These are phyloP conservation scores for Sungouiella blattae DNA, from an alignment of 805 yeast genomes.

Conservation along the genomic window DNA sequence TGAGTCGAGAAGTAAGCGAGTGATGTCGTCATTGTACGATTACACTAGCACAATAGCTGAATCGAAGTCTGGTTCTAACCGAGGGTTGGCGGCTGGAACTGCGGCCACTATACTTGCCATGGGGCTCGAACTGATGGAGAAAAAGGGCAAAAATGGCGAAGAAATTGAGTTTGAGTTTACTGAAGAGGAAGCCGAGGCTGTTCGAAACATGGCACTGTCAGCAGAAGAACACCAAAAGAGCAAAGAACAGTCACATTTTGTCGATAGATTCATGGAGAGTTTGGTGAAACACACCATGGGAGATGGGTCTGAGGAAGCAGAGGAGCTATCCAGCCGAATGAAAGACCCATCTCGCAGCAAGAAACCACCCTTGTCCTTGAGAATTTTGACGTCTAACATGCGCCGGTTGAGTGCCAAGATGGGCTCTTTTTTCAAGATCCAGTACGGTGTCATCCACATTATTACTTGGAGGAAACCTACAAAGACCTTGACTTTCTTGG, in stretches of 20 bases:
- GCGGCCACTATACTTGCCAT: conserved; percentile 33
- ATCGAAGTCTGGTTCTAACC: conserved; percentile 20
- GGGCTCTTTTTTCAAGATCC: conserved; percentile 55
- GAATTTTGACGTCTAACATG: conserved; percentile 54
- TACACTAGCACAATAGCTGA: conserved; percentile 26
- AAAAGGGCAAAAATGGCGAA: neutral
- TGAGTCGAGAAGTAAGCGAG: conserved; percentile 4
- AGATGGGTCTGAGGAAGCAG: conserved; percentile 46
- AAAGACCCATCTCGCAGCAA: conserved; percentile 42
- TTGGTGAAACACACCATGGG: conserved; percentile 49
- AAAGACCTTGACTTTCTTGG: conserved; percentile 57
- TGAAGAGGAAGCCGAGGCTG: conserved; percentile 25
- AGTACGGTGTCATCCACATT: conserved; percentile 56
- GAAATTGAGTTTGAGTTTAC: conserved; percentile 6
- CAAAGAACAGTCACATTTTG: conserved; percentile 42
- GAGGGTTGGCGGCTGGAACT: conserved; percentile 36
- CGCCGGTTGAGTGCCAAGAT: conserved; percentile 52
- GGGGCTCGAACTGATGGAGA: conserved; percentile 23
- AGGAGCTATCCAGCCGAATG: conserved; percentile 37
- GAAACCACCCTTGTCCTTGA: conserved; percentile 55
- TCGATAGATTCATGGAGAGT: conserved; percentile 55
- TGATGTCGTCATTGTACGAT: conserved; percentile 18
- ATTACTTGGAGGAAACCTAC: conserved; percentile 76
- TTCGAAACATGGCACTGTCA: conserved; percentile 27
- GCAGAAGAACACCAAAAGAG: conserved; percentile 22